Evolutionary conservation across 371 early-diverging fungal genomes (phyloP).

Genomic region (Lichtheimia corymbifera): DNA sequence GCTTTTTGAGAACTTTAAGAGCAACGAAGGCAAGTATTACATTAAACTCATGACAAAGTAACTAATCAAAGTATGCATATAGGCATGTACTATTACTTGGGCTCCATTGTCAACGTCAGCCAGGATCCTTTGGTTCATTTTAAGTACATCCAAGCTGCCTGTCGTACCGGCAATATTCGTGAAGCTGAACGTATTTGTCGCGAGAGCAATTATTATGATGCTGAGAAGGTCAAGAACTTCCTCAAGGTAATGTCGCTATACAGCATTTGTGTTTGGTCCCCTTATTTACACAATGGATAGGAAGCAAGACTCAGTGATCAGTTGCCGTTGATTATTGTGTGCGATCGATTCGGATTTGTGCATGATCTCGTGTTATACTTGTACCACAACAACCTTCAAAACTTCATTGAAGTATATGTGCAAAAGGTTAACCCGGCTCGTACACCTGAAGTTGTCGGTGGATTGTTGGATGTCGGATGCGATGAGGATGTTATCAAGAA

Average conservation of each 20-base stretch:
- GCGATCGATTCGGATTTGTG: slow-evolving; percentile 95
- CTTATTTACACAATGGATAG: slow-evolving; percentile 21
- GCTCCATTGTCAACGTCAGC: slow-evolving; percentile 92
- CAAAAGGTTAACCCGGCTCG: slow-evolving; percentile 95
- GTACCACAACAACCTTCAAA: slow-evolving; percentile 89
- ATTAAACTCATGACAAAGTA: background rate
- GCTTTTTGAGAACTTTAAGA: slow-evolving; percentile 89
- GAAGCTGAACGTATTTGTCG: slow-evolving; percentile 97
- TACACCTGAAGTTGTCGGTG: slow-evolving; percentile 95
- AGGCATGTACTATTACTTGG: slow-evolving; percentile 90
- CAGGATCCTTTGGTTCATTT: slow-evolving; percentile 94
- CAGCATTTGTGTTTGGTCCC: background rate
- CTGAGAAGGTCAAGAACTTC: slow-evolving; percentile 97
- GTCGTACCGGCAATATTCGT: slow-evolving; percentile 91
- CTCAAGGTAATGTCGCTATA: slow-evolving; percentile 62
- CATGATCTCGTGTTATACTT: slow-evolving; percentile 95
- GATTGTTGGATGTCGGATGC: slow-evolving; percentile 97
- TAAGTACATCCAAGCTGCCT: slow-evolving; percentile 97
- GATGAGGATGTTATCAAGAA: slow-evolving; percentile 93
- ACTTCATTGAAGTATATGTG: slow-evolving; percentile 97
- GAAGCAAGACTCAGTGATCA: slow-evolving; percentile 95
- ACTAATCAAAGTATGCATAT: background rate
- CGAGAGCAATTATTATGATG: slow-evolving; percentile 93
- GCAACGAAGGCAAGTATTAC: slow-evolving; percentile 79
- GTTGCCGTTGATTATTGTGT: slow-evolving; percentile 96